Base-by-base conservation (phyloP, 805 yeast genomes). In the Cyberlindnera euphorbiiphila region DNA sequence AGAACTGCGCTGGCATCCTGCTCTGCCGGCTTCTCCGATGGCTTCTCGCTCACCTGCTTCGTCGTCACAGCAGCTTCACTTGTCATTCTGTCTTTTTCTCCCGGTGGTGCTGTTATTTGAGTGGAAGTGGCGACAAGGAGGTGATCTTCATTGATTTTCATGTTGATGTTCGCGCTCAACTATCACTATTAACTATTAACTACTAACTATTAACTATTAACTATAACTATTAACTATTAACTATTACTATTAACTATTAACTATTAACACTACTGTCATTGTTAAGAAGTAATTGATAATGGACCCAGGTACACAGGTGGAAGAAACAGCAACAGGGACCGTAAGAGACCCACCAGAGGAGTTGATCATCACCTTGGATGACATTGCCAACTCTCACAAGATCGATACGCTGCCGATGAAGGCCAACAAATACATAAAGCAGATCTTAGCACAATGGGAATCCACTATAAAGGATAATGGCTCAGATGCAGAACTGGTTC, bases 391-490 rank as follows among this genome's bases (percentile, higher is more conserved):
- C 3, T 12, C 34, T 5, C 7, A 17, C 9, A 25, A 29, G n/a
- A 27, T 21, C 15, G 17, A 34, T 3, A 34, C 20, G 8, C 15
- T 49, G 1, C 42, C 47, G 4, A 54, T 55, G 56, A 47, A 43
- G 19, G 43, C 45, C 6, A 55, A 55, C 29, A 36, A 40, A 13
- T 49, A 47, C 38, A 59, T 66, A 13, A 64, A 67, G 35, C 29
- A 39, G 1, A 34, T 62, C 6, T 53, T 75, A 14, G 18, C 45
- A 4, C 47, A 53, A 31, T 72, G 79, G 74, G 62, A 61, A 11
- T 28, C 44, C 4, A 46, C 51, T 8, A n/a, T n/a, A n/a, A n/a
- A n/a, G n/a, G n/a, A n/a, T n/a, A n/a, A n/a, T n/a, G n/a, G n/a
- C n/a, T 44, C 50, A 27, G 49, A 53, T 24, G 50, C 51, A 2